Base-by-base conservation (phyloP, 768 basidiomycete species). In the Panellus pusillus region DNA sequence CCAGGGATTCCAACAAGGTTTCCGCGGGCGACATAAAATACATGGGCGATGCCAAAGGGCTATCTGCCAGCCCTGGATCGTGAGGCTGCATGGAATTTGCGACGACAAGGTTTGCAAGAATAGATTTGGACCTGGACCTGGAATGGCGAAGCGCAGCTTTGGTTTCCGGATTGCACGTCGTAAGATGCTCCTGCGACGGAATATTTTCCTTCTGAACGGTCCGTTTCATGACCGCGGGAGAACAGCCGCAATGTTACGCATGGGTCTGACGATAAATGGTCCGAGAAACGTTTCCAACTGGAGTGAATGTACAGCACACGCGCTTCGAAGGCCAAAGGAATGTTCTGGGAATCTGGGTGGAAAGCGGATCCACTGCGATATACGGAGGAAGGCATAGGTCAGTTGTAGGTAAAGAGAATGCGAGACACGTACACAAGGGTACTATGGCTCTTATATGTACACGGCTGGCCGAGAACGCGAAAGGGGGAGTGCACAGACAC, bases 1-100 rank as follows among this genome's bases (percentile, higher is more conserved):
- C 70, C n/a, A 69, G 64, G 4, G 82, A 80, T 54, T 76, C 74
- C 9, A 73, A 48, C 36, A 87, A 72, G 11, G 77, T 79, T 41
- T 73, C 68, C 14, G 82, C 58, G 39, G 78, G 70, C 1, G 81
- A 78, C 19, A 63, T 66, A 35, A 84, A 63, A 54, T 70, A 72
- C 11, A 50, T 27, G 6, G 59, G 49, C 29, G 43, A 61, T 44
- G 54, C 54, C 42, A 56, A 50, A n/a, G 61, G 60, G 50, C 58
- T 38, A 47, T 48, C 32, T 44, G 31, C n/a, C 28, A 24, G 50
- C 41, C 24, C 24, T 24, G 24, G 24, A 24, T 24, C 24, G 6
- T 24, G 24, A 24, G 50, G 59, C 56, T 51, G 59, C 59, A 60
- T 60, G 42, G 46, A 32, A 29, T 29, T 38, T 31, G 42, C n/a